phyloP scores from a whole-genome alignment of 257 asterid genomes.

The Lithospermum erythrorhizon region DNA sequence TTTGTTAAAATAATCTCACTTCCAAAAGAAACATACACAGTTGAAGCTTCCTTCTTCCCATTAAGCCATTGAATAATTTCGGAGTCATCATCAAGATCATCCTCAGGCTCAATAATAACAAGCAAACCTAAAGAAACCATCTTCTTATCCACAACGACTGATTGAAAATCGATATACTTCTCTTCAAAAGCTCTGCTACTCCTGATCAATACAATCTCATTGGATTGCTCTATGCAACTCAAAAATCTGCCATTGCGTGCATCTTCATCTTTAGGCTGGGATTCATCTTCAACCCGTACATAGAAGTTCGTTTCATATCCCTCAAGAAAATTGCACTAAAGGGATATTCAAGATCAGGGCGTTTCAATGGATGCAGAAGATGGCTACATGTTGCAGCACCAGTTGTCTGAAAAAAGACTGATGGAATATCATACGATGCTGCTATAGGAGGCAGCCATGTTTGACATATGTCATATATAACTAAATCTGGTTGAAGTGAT shows the following conservation, averaged over 20 bases:
- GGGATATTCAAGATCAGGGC: constrained; percentile 15
- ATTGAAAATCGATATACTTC: constrained; percentile 31
- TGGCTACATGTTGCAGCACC: constrained; percentile 24
- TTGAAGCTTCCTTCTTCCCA: constrained; percentile 19
- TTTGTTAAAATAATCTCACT: constrained; percentile 34
- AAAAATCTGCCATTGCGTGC: constrained; percentile 19
- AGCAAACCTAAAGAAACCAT: constrained; percentile 25
- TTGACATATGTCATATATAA: constrained; percentile 25
- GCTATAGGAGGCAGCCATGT: constrained; percentile 31
- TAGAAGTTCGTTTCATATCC: constrained; percentile 12
- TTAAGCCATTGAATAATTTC: constrained; percentile 40
- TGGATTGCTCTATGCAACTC: not conserved
- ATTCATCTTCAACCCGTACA: too few species aligned
- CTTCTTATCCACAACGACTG: not conserved
- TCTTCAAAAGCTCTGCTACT: constrained; percentile 33
- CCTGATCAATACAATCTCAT: constrained; percentile 17
- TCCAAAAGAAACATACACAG: constrained; percentile 46
- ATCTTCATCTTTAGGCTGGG: too few species aligned
- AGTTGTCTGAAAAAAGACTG: constrained; percentile 19
- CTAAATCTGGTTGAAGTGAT: constrained; percentile 27
- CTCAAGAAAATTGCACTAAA: constrained; percentile 18
- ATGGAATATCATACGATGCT: constrained; percentile 12
- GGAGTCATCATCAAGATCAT: not conserved
- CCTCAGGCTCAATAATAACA: constrained; percentile 3
- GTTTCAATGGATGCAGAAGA: constrained; percentile 2